phyloP scores from a whole-genome alignment of 345 rosid species.

The Gossypium anomalum region DNA sequence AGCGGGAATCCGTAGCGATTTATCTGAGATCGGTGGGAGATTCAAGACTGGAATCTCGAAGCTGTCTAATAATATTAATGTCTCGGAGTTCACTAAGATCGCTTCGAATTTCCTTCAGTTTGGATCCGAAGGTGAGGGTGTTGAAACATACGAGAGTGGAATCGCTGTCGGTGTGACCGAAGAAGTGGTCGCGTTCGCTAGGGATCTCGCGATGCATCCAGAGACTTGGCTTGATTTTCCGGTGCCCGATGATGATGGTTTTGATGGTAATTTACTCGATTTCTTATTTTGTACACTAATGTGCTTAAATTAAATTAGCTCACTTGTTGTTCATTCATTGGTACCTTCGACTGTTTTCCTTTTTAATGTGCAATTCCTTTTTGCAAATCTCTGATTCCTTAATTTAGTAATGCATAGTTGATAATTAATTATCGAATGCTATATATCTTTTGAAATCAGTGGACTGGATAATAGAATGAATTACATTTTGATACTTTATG shows the following conservation, averaged over 20 bases:
- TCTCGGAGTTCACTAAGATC: slow-evolving; percentile 67
- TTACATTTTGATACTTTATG: background rate
- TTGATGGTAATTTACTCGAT: slow-evolving; percentile 48
- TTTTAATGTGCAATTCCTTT: background rate
- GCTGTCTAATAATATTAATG: slow-evolving; percentile 53
- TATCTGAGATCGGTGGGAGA: slow-evolving; percentile 63
- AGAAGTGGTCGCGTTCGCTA: slow-evolving; percentile 75
- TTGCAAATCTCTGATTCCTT: background rate
- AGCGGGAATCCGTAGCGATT: slow-evolving; percentile 59
- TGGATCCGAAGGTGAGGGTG: slow-evolving; percentile 45
- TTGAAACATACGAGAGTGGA: slow-evolving; percentile 41
- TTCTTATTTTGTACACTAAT: background rate
- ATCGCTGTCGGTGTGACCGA: slow-evolving; percentile 72
- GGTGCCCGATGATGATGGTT: slow-evolving; percentile 55
- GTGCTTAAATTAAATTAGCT: background rate
- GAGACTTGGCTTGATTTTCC: slow-evolving; percentile 98
- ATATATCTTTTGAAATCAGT: background rate
- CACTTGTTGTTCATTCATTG: background rate
- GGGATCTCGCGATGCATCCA: slow-evolving; percentile 87
- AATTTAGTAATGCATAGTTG: background rate
- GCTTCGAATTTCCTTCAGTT: slow-evolving; percentile 55
- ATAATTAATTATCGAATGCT: background rate
- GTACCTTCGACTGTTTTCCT: background rate
- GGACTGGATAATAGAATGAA: background rate
- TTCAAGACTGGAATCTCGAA: slow-evolving; percentile 62